Conservation (phyloP, 768 basidiomycete genomes). For the Trametes punicea region DNA sequence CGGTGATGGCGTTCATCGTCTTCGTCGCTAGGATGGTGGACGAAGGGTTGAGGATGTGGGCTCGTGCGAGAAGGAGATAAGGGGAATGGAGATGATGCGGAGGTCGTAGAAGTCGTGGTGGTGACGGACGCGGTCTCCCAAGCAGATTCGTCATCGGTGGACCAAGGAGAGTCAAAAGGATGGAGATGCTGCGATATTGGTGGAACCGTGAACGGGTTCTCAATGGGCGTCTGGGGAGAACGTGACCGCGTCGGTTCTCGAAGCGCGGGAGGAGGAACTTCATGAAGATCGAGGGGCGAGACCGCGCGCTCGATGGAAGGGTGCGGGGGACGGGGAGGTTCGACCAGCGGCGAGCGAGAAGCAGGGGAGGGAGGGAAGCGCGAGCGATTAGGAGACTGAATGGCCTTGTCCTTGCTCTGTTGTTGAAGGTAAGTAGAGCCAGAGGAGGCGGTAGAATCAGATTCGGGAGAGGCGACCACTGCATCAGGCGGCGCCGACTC, state of each 20-base stretch:
- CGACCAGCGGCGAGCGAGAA: conserved; percentile 29
- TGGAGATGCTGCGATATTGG: conserved; percentile 18
- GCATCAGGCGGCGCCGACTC: conserved; percentile 32
- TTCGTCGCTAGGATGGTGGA: conserved; percentile 32
- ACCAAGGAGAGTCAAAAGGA: conserved; percentile 53
- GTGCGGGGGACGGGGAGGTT: background rate
- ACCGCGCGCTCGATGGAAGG: conserved; percentile 4
- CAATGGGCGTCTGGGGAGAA: conserved; percentile 23
- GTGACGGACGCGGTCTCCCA: conserved; percentile 71
- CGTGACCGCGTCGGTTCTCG: conserved; percentile 16
- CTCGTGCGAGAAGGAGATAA: conserved; percentile 33
- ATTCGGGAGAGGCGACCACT: conserved; percentile 29
- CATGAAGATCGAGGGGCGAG: conserved; percentile 16
- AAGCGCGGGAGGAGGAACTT: conserved; percentile 24
- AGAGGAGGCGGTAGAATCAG: conserved; percentile 23
- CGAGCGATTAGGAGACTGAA: conserved; percentile 30
- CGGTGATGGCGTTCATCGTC: conserved; percentile 31
- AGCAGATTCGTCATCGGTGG: conserved; percentile 72
- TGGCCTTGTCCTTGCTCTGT: conserved; percentile 28
- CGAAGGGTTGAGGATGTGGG: conserved; percentile 30
- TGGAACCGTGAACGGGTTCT: conserved; percentile 20
- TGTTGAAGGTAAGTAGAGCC: conserved; percentile 26
- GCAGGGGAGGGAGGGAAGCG: conserved; percentile 41
- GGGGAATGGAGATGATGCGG: conserved; percentile 39
- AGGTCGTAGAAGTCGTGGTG: conserved; percentile 59